A percentile compares a stretch with the other conserved stretches of the same genome.
Conservation (phyloP, 2,329 filamentous ascomycete genomes). For the Exophiala aquamarina region DNA sequence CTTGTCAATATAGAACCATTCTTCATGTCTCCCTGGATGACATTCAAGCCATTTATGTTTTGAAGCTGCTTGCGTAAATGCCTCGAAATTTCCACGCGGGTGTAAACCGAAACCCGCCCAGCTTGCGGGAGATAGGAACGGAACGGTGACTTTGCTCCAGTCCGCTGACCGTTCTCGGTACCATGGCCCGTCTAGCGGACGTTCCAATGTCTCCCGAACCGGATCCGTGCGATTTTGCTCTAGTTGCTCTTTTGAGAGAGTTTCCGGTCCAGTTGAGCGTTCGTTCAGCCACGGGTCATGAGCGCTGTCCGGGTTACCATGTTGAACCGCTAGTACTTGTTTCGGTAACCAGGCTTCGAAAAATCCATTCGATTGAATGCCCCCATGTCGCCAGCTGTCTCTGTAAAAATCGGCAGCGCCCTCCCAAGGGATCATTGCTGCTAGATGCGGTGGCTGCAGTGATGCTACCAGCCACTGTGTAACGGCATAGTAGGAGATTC, state of each 20-base stretch:
- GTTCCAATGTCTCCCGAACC: slow-evolving; percentile 45
- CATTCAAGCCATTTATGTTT: slow-evolving; percentile 68
- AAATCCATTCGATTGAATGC: slow-evolving; percentile 59
- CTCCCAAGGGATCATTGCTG: slow-evolving; percentile 50
- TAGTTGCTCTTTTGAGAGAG: slow-evolving; percentile 36
- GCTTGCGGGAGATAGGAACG: slow-evolving; percentile 66
- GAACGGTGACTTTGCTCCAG: slow-evolving; percentile 65
- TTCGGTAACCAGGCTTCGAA: slow-evolving; percentile 53
- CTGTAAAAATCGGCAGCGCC: slow-evolving; percentile 48
- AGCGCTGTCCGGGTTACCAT: slow-evolving; percentile 51
- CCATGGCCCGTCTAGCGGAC: slow-evolving; percentile 60
- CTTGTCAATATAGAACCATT: slow-evolving; percentile 70
- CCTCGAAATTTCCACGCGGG: slow-evolving; percentile 67
- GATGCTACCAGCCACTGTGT: slow-evolving; percentile 46
- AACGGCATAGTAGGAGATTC: slow-evolving; percentile 46
- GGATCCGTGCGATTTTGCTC: slow-evolving; percentile 41
- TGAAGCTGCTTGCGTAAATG: slow-evolving; percentile 61
- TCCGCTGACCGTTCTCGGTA: slow-evolving; percentile 66
- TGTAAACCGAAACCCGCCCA: slow-evolving; percentile 71
- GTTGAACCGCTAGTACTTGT: slow-evolving; percentile 64
- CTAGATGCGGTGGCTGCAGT: slow-evolving; percentile 42
- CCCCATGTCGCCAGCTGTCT: slow-evolving; percentile 59
- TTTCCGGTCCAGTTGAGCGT: slow-evolving; percentile 52
- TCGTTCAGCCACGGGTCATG: slow-evolving; percentile 38
- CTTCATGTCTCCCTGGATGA: slow-evolving; percentile 68